Evolutionary conservation across 1,284 basidiomycete species (phyloP), one percentile per base, ranked within the genome.

Genomic region (Ganoderma lucidum): DNA sequence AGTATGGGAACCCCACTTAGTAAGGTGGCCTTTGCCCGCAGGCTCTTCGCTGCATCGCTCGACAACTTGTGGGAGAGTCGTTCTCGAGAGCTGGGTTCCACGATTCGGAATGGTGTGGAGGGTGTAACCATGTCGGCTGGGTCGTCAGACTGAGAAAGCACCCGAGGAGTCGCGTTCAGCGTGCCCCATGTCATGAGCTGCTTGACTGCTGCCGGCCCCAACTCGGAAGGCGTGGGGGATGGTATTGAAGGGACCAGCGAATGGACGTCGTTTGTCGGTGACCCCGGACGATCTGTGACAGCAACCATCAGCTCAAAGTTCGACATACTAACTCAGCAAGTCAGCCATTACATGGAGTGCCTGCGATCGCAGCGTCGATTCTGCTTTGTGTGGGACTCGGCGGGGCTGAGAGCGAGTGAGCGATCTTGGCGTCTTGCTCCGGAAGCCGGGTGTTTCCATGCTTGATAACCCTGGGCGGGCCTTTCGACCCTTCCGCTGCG

Each of bases 111-210:
- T 0, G 90, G 88, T 42, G 90, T 90, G 67, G 76, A 84, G 6
- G 86, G 84, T 32, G 84, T 81, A 23, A 84, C 83, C 62, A 84
- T 73, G 70, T 77, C 76, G 9, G 81, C 79, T 17, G 84, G 81
- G 64, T 90, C 88, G 65, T 91, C 91, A 0, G 86, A 82, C 66
- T 88, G 86, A 35, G 92, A 92, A 44, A 97, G 86, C 12, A 96
- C 86, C 60, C 95, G 90, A 9, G 95, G 96, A 14, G 96, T 97
- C 15, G 93, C 91, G 70, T 91, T 90, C 15, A 97, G 85, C 28
- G 94, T 95, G 6, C 96, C 96, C 94, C 94, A 96, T 10, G 96
- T 98, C 92, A 97, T 95, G 28, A 98, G 87, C 73, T 96, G 91
- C 71, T 95, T 95, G 65, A 96, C 85, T 1, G 92, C 91, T 9